Evolutionary conservation across 2,329 filamentous ascomycete species (phyloP).

Genomic region (Didymella pinodella): DNA sequence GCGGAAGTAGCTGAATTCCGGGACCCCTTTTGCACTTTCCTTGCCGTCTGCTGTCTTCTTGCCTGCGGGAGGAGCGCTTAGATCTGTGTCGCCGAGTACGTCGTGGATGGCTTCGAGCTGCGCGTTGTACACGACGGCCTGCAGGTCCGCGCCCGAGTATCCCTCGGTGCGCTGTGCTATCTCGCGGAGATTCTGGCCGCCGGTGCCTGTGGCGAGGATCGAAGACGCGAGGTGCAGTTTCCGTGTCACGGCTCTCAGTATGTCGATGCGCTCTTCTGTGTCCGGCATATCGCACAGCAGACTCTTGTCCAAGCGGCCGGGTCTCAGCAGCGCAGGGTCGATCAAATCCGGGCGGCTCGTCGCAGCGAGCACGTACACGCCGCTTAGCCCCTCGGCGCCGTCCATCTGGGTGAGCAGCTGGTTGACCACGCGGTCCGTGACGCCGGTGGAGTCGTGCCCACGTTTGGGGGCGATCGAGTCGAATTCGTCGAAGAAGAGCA

Average conservation of each 20-base stretch:
- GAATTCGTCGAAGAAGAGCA: slow-evolving; percentile 98
- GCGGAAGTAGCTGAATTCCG: slow-evolving; percentile 71
- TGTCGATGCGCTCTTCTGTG: slow-evolving; percentile 83
- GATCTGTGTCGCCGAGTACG: slow-evolving; percentile 70
- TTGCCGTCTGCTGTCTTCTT: slow-evolving; percentile 25
- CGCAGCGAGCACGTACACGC: slow-evolving; percentile 95
- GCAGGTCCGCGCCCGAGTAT: slow-evolving; percentile 92
- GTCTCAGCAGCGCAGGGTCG: slow-evolving; percentile 89
- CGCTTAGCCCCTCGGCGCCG: slow-evolving; percentile 90
- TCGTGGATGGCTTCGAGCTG: slow-evolving; percentile 98
- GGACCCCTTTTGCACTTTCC: slow-evolving; percentile 28
- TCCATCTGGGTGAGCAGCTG: slow-evolving; percentile 99
- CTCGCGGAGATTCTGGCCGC: slow-evolving; percentile 64
- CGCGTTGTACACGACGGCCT: slow-evolving; percentile 94
- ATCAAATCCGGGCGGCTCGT: slow-evolving; percentile 94
- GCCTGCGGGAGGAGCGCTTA: slow-evolving; percentile 38
- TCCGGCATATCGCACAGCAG: slow-evolving; percentile 89
- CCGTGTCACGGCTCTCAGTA: slow-evolving; percentile 81
- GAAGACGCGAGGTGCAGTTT: slow-evolving; percentile 78
- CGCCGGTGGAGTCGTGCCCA: slow-evolving; percentile 95
- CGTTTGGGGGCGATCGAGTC: slow-evolving; percentile 97
- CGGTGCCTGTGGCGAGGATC: slow-evolving; percentile 58
- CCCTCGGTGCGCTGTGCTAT: slow-evolving; percentile 84
- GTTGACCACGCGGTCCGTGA: slow-evolving; percentile 98
- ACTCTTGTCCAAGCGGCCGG: slow-evolving; percentile 91